Percentiles rank a stretch among this genome's conserved stretches.
phyloP scores from a whole-genome alignment of 441 rosid species.

The Eutrema salsugineum region DNA sequence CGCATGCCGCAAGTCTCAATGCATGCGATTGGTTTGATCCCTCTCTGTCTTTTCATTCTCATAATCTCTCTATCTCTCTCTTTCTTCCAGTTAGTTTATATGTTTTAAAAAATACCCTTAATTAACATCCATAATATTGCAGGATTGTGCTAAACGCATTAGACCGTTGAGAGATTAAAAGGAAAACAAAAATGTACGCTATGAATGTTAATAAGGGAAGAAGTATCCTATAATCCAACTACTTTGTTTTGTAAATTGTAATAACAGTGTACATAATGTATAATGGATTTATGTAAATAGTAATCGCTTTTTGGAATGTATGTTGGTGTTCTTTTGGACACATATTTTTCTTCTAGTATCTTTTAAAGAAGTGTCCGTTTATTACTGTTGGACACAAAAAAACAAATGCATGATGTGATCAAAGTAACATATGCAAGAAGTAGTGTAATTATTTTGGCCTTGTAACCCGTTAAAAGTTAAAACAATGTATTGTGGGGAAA shows the following conservation, averaged over 20 bases:
- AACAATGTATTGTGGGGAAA: too few species aligned
- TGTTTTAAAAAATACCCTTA: background rate
- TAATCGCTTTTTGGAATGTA: background rate
- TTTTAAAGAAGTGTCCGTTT: too few species aligned
- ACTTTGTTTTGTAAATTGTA: background rate
- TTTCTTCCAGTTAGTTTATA: background rate
- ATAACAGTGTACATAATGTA: background rate
- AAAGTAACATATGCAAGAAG: background rate
- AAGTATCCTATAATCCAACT: background rate
- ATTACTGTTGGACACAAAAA: too few species aligned
- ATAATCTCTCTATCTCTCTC: background rate
- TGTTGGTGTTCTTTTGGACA: background rate
- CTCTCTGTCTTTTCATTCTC: background rate
- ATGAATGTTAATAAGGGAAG: too few species aligned
- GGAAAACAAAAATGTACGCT: background rate
- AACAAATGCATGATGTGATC: too few species aligned
- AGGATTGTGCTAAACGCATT: slow-evolving; percentile 31
- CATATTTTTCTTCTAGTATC: too few species aligned
- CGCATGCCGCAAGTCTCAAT: slow-evolving; percentile 21
- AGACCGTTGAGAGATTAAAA: slow-evolving; percentile 17
- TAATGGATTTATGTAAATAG: background rate
- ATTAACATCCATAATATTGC: slow-evolving; percentile 1
- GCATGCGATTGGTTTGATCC: slow-evolving; percentile 26
- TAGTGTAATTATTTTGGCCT: background rate
- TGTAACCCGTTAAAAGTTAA: background rate